Conservation (phyloP, 1,139 yeast species). For the Candida tropicalis region DNA sequence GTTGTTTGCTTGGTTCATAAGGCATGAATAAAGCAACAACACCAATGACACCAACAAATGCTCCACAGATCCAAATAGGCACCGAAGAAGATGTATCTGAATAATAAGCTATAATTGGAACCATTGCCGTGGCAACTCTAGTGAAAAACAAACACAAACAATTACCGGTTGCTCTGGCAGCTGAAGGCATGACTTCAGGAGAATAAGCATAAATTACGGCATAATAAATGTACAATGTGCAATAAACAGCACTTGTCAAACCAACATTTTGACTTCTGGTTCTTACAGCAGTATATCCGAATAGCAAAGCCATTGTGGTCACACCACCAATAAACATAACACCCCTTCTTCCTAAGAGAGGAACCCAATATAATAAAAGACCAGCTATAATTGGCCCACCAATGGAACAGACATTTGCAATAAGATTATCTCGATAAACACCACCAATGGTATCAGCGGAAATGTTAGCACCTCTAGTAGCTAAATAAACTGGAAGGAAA, state of each 20-base stretch:
- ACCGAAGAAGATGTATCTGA: conserved; percentile 29
- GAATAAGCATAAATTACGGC: conserved; percentile 37
- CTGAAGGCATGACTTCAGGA: conserved; percentile 38
- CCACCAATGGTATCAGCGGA: conserved; percentile 27
- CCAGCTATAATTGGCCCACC: conserved; percentile 40
- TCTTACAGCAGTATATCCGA: conserved; percentile 36
- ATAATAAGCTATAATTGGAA: conserved; percentile 34
- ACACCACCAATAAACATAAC: conserved; percentile 37
- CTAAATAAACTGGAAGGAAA: conserved; percentile 39
- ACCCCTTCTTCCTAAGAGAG: conserved; percentile 35
- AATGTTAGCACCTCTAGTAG: conserved; percentile 43
- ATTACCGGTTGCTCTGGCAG: conserved; percentile 39
- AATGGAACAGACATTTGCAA: conserved; percentile 29
- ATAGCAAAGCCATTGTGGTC: conserved; percentile 34
- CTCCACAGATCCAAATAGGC: conserved; percentile 42
- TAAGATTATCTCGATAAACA: conserved; percentile 33
- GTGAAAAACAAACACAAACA: conserved; percentile 33
- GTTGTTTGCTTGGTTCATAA: conserved; percentile 35
- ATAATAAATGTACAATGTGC: conserved; percentile 34
- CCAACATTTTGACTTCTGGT: conserved; percentile 33
- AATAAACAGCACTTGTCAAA: conserved; percentile 31
- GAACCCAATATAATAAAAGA: conserved; percentile 25
- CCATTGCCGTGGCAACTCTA: conserved; percentile 31
- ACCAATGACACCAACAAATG: conserved; percentile 34
- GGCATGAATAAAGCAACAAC: conserved; percentile 33